These are phyloP conservation scores for Psidium friedrichsthalianum DNA, from an alignment of 345 rosid genomes.

Conservation along the genomic window DNA sequence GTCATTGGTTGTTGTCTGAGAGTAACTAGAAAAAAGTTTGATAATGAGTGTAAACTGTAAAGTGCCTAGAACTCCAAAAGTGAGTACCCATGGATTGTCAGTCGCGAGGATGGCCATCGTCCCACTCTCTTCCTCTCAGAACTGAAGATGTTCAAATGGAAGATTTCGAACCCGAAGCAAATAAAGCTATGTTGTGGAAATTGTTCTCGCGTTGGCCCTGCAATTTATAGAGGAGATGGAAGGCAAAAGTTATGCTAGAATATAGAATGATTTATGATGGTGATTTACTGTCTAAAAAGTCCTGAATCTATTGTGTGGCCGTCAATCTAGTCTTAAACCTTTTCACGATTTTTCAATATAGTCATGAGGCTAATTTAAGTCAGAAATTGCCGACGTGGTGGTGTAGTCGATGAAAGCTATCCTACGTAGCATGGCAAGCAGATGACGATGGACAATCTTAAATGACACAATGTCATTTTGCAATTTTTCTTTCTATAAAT, in stretches of 20 bases:
- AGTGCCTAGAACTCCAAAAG: slow-evolving; percentile 28
- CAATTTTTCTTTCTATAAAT: neutral
- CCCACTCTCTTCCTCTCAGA: neutral
- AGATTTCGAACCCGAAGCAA: neutral
- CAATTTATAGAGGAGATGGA: neutral
- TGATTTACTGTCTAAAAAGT: neutral
- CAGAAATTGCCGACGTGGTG: neutral
- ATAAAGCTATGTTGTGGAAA: neutral
- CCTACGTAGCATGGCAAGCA: neutral
- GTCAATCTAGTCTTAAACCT: neutral
- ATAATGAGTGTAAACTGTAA: neutral
- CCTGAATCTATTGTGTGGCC: neutral
- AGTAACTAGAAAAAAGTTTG: neutral
- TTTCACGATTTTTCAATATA: neutral
- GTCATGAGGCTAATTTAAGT: neutral
- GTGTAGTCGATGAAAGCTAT: neutral
- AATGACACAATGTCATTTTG: neutral
- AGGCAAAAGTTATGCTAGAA: neutral
- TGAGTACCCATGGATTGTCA: slow-evolving; percentile 9
- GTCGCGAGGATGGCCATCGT: neutral
- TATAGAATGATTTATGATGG: neutral
- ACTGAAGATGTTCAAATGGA: neutral
- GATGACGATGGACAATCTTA: neutral
- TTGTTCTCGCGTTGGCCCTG: neutral
- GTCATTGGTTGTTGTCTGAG: neutral